These are phyloP conservation scores for Xylariaceae sp. DNA, from an alignment of 2,329 filamentous ascomycete species.

Conservation along the genomic window DNA sequence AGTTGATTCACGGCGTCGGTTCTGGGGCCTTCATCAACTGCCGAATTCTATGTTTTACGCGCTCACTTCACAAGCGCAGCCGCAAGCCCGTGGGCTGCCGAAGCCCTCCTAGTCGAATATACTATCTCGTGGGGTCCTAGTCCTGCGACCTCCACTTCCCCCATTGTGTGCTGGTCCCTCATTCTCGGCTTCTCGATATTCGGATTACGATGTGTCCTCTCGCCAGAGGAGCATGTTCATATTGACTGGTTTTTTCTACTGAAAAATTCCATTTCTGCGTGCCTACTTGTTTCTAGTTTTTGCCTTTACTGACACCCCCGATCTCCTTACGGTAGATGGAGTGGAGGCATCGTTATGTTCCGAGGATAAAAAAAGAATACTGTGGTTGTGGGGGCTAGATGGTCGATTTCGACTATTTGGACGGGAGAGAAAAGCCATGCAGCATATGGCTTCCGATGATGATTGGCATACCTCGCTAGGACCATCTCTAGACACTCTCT, in stretches of 20 bases:
- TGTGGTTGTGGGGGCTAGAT: constrained; percentile 23
- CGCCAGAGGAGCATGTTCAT: constrained; percentile 38
- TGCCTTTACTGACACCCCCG: constrained; percentile 37
- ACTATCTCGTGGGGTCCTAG: constrained; percentile 11
- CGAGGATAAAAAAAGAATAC: constrained; percentile 37
- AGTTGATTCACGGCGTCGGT: constrained; percentile 8
- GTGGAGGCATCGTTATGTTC: constrained; percentile 35
- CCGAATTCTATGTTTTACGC: constrained; percentile 11
- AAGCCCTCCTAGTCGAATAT: constrained; percentile 11
- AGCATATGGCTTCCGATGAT: constrained; percentile 25
- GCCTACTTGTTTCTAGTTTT: constrained; percentile 37
- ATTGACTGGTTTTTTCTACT: constrained; percentile 35
- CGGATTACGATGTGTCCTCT: constrained; percentile 31
- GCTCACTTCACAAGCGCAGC: constrained; percentile 1
- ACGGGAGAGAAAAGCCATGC: constrained; percentile 22
- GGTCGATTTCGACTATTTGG: constrained; percentile 19
- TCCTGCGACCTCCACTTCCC: constrained; percentile 17
- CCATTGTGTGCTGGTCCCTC: constrained; percentile 32
- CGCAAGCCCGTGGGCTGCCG: constrained; percentile 1
- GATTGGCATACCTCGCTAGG: constrained; percentile 27
- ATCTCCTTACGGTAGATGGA: constrained; percentile 45
- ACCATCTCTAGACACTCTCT: constrained; percentile 27
- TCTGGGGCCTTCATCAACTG: constrained; percentile 11
- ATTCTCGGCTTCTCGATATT: constrained; percentile 25
- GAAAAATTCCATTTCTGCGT: constrained; percentile 33